phyloP scores from a whole-genome alignment of 352 stramenopile genomes.

The Albugo candida region DNA sequence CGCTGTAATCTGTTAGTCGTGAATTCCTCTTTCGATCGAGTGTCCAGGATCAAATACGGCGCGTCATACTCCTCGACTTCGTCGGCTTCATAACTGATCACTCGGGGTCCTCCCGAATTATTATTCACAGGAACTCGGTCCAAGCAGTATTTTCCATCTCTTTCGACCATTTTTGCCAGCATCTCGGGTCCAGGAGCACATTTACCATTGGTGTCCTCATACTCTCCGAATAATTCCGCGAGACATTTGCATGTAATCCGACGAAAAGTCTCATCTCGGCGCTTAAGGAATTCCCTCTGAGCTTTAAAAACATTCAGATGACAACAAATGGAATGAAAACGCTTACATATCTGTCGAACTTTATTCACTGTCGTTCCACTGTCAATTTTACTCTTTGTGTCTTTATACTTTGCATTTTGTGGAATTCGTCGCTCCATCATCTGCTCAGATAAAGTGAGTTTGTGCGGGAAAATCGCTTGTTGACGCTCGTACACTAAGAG shows the following conservation, averaged over 20 bases:
- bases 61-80: conserved; percentile 59
- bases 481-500: no score
- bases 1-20: conserved; percentile 43
- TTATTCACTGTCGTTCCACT: conserved; percentile 54
- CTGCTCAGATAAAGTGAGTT: conserved; percentile 9
- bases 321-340: background rate
- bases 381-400: conserved; percentile 61
- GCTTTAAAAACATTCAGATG: conserved; percentile 11
- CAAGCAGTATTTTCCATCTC: conserved; percentile 47
- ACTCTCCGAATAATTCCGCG: conserved; percentile 51
- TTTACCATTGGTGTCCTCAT: conserved; percentile 28
- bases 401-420: conserved; percentile 55
- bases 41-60: conserved; percentile 57
- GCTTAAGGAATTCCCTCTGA: conserved; percentile 61
- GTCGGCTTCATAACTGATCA: conserved; percentile 61
- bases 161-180: conserved; percentile 56
- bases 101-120: conserved; percentile 31
- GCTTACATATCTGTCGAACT: conserved; percentile 56
- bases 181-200: conserved; percentile 29
- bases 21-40: conserved; percentile 46
- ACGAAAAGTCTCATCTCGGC: conserved; percentile 59
- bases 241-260: conserved; percentile 46
- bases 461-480: no score
- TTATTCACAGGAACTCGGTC: conserved; percentile 30
- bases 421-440: conserved; percentile 66